These are phyloP conservation scores for Cochlearia excelsa DNA, from an alignment of 345 rosid genomes.

Conservation along the genomic window DNA sequence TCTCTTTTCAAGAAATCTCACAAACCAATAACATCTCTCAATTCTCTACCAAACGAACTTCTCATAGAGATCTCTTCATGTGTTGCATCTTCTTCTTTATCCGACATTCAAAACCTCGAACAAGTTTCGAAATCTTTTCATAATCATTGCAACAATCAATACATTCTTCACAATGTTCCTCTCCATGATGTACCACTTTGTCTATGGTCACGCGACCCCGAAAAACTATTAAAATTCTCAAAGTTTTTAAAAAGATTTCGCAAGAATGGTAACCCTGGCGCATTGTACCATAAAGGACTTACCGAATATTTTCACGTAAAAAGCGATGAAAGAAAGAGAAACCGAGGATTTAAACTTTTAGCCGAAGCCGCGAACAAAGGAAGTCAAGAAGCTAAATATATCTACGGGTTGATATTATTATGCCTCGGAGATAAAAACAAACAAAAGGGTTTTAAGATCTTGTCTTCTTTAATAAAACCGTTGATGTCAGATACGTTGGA, in stretches of 20 bases:
- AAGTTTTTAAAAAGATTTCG: conserved; percentile 1
- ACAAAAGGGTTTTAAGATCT: no score
- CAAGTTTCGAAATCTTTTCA: conserved; percentile 17
- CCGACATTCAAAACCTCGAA: background rate
- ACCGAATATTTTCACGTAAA: background rate
- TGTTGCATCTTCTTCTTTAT: conserved; percentile 6
- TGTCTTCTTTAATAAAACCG: no score
- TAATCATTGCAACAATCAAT: background rate
- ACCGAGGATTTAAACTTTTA: conserved; percentile 1
- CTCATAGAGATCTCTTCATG: conserved; percentile 16
- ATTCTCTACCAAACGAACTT: conserved; percentile 15
- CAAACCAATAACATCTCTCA: background rate
- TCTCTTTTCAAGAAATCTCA: conserved; percentile 5
- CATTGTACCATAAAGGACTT: conserved; percentile 2
- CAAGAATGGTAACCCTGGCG: conserved; percentile 11
- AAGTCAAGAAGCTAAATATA: background rate
- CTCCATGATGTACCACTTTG: background rate
- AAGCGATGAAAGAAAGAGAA: background rate
- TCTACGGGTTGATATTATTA: no score
- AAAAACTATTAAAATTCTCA: background rate
- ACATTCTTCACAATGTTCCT: background rate
- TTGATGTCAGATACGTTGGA: no score
- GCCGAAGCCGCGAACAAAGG: conserved; percentile 7
- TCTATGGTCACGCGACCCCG: background rate
- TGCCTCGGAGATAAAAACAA: no score